Evolutionary conservation across 306 rosid genomes (phyloP).

Genomic region (Oxytropis ochrocephala): DNA sequence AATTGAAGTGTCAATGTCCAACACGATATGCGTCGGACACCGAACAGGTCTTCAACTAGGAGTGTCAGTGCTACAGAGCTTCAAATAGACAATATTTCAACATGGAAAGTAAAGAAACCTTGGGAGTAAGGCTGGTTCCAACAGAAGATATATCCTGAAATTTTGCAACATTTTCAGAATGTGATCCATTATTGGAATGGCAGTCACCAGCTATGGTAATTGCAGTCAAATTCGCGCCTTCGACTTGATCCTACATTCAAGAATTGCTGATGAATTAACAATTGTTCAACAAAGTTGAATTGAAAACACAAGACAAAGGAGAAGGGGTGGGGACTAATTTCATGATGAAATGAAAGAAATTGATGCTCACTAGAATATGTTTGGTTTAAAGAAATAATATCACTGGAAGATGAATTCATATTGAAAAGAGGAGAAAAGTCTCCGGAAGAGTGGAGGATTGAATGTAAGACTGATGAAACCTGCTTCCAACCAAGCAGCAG

Average conservation of each 20-base stretch:
- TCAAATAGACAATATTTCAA: background rate
- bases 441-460: slow-evolving; percentile 21
- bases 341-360: slow-evolving; percentile 20
- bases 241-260: slow-evolving; percentile 50
- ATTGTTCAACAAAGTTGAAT: background rate
- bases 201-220: slow-evolving; percentile 18
- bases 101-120: slow-evolving; percentile 42
- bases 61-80: too few species aligned
- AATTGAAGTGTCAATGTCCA: too few species aligned
- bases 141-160: slow-evolving; percentile 28
- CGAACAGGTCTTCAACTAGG: too few species aligned
- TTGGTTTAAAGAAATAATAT: slow-evolving; percentile 14
- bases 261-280: slow-evolving; percentile 1
- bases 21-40: too few species aligned
- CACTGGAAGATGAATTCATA: slow-evolving; percentile 27
- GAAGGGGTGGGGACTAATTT: background rate
- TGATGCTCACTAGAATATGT: slow-evolving; percentile 35
- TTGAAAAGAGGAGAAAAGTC: slow-evolving; percentile 18
- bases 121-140: slow-evolving; percentile 42
- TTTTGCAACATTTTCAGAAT: slow-evolving; percentile 28
- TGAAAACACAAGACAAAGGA: background rate
- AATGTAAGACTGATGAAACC: slow-evolving; percentile 22
- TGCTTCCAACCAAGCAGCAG: slow-evolving; percentile 23
- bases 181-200: slow-evolving; percentile 33
- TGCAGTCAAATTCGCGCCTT: slow-evolving; percentile 33